Evolutionary conservation across 257 asterid species (phyloP).

Genomic region (Ajuga chamaepitys): DNA sequence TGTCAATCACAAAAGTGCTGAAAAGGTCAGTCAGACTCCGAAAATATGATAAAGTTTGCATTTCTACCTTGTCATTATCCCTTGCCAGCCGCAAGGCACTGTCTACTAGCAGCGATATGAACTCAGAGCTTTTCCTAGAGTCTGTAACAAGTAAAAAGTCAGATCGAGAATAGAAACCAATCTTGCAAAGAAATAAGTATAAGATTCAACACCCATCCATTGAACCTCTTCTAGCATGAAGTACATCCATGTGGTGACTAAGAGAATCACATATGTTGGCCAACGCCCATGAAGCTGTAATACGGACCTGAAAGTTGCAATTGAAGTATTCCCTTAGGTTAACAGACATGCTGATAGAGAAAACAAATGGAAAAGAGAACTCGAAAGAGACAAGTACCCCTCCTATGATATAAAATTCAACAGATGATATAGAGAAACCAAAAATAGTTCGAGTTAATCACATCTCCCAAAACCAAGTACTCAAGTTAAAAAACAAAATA

Average conservation of each 20-base stretch:
- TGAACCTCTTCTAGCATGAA: constrained; percentile 37
- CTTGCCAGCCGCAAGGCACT: constrained; percentile 61
- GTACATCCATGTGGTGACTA: constrained; percentile 47
- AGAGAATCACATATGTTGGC: constrained; percentile 90
- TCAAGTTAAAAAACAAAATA: neutral
- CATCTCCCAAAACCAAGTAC: neutral
- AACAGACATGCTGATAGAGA: constrained; percentile 4
- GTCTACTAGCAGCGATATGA: constrained; percentile 51
- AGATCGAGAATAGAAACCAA: constrained; percentile 21
- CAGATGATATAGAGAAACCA: neutral
- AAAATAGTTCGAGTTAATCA: neutral
- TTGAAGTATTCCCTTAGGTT: constrained; percentile 6
- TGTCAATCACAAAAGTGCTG: neutral
- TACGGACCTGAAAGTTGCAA: constrained; percentile 71
- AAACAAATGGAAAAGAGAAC: constrained; percentile 6
- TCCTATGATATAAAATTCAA: neutral
- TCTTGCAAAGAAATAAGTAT: constrained; percentile 15
- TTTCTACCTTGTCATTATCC: constrained; percentile 88
- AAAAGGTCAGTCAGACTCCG: neutral
- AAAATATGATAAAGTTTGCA: neutral
- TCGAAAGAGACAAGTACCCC: neutral
- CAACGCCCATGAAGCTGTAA: constrained; percentile 93
- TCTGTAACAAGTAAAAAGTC: constrained; percentile 34
- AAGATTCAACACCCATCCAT: constrained; percentile 28
- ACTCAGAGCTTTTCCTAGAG: constrained; percentile 35